These are phyloP conservation scores for Mycena floridula DNA, from an alignment of 768 basidiomycete genomes.

Conservation along the genomic window DNA sequence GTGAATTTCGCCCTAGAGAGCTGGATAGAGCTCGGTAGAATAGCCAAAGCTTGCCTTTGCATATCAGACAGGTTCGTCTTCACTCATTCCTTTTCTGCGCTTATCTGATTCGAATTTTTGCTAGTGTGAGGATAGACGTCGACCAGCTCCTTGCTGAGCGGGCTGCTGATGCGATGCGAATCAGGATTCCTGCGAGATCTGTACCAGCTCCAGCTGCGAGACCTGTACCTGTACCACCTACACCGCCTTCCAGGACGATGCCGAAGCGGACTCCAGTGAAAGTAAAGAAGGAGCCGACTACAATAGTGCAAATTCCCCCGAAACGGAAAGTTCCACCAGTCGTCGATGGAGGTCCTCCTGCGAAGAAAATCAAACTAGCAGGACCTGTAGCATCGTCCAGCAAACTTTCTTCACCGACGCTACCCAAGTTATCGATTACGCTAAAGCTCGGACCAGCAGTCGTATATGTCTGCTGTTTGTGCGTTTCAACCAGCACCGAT, in stretches of 20 bases:
- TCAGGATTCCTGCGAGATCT: slow-evolving; percentile 9
- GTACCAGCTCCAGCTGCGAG: slow-evolving; percentile 11
- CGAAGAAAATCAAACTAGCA: slow-evolving; percentile 41
- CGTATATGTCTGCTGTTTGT: slow-evolving; percentile 63
- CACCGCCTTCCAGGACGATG: slow-evolving; percentile 2
- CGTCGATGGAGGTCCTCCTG: slow-evolving; percentile 27
- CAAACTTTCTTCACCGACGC: slow-evolving; percentile 10
- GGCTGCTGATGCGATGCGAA: slow-evolving; percentile 36
- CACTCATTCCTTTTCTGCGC: not conserved
- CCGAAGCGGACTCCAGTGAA: not conserved
- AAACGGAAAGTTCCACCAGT: slow-evolving; percentile 20
- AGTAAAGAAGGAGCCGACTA: slow-evolving; percentile 1
- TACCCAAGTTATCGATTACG: slow-evolving; percentile 46
- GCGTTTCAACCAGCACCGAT: slow-evolving; percentile 44
- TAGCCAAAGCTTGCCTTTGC: slow-evolving; percentile 72
- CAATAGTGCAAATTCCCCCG: not conserved
- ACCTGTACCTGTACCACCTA: slow-evolving; percentile 14
- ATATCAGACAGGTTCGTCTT: slow-evolving; percentile 57
- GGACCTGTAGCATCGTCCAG: slow-evolving; percentile 7
- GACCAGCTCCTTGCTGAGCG: slow-evolving; percentile 75
- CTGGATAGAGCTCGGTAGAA: slow-evolving; percentile 86
- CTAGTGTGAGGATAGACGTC: slow-evolving; percentile 89
- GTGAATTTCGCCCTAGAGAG: slow-evolving; percentile 95
- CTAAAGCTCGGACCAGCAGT: slow-evolving; percentile 58
- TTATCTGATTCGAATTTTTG: not conserved